Conservation (phyloP, 179 eudicot genomes). For the Gypsophila paniculata region DNA sequence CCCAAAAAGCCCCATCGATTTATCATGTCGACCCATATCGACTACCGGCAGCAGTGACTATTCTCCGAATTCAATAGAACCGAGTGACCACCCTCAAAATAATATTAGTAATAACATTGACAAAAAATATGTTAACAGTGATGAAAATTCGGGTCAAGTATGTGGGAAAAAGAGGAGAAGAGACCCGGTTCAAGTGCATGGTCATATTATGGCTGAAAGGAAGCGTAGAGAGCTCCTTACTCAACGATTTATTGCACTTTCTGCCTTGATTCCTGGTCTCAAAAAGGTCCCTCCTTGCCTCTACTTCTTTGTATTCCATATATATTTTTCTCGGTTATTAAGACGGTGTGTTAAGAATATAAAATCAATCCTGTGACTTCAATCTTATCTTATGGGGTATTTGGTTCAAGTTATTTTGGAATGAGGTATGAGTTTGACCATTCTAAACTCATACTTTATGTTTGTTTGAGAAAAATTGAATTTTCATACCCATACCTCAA, state of each 20-base stretch:
- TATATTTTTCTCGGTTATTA: background rate
- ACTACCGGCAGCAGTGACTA: background rate
- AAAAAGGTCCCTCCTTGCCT: background rate
- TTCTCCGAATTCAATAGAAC: background rate
- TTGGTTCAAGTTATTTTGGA: no score
- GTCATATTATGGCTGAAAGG: conserved; percentile 12
- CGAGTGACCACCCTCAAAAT: background rate
- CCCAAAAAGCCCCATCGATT: background rate
- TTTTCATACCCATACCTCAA: no score
- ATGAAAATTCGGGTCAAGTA: background rate
- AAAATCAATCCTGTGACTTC: no score
- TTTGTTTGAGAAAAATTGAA: no score
- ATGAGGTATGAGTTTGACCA: no score
- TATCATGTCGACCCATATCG: background rate
- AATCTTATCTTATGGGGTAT: no score
- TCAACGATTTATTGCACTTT: conserved; percentile 15
- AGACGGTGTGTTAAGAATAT: no score
- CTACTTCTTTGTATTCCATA: background rate
- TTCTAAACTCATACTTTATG: no score
- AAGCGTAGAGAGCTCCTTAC: conserved; percentile 9
- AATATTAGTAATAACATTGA: background rate
- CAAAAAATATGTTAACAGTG: background rate
- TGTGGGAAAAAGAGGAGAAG: background rate
- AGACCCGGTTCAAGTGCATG: background rate
- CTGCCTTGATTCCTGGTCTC: conserved; percentile 7